Base-by-base conservation (phyloP, 2,329 filamentous ascomycete species). In the Xylariales sp. region DNA sequence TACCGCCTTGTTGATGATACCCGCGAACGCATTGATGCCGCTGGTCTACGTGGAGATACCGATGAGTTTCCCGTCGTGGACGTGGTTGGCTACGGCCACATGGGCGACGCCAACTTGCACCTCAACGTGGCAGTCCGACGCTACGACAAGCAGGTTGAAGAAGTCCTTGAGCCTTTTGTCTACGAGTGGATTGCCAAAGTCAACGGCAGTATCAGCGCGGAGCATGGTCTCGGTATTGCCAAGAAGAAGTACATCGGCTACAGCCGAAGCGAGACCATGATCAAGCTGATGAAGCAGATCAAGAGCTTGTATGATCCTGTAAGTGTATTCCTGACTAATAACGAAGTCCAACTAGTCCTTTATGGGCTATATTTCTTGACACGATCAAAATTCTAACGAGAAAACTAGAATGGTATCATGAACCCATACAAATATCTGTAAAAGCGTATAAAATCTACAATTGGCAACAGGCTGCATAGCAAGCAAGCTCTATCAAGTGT, bases 211-310 rank as follows among this genome's bases (percentile, higher is more conserved):
- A 96, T 98, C 64, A 95, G 89, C 56, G 93, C 93, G 34, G 93
- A 98, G 67, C 93, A 98, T 60, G 93, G 93, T 4, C 67, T 98
- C 28, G 93, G 93, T 13, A 67, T 98, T 46, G 88, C 90, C 34
- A 98, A 98, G 81, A 95, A 95, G 72, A 85, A 88, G 42, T 98
- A 83, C 58, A 88, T 98, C 60, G 84, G 87, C 20, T 97, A 97
- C 67, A 95, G 88, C 66, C 81, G 88, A 54, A 90, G 83, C 56
- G 83, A 89, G 40, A 91, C 81, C 12, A 93, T 91, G 79, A 72
- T 98, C 50, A 79, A 73, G 47, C 60, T 98, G 60, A 98, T 98
- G 93, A 90, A 85, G 73, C 85, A 94, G 66, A 81, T 97, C 60
- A 98, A 98, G 76, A 75, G 83, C 42, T 69, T 95, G 14, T 98